Conservation (phyloP, 768 basidiomycete species). For the Phlebiopsis flavidoalba region DNA sequence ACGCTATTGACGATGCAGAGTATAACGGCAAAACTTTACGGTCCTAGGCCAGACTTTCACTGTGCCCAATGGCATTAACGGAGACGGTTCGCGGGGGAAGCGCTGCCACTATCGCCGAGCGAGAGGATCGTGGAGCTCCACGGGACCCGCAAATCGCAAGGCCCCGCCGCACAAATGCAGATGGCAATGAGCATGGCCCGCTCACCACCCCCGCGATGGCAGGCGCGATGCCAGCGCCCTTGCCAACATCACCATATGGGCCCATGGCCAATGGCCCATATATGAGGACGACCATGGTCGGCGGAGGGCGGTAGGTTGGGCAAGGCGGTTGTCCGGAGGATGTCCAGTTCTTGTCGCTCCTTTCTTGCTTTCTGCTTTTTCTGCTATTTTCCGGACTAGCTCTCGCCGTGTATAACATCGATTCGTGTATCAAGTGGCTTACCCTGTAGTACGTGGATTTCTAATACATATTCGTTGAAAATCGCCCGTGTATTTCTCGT, state of each 20-base stretch:
- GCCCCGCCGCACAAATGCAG: slow-evolving; percentile 45
- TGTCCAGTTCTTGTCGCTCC: slow-evolving; percentile 7
- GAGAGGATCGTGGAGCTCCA: slow-evolving; percentile 58
- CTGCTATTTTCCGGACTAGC: not conserved
- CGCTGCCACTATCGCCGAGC: slow-evolving; percentile 70
- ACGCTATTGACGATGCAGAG: slow-evolving; percentile 78
- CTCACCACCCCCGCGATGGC: slow-evolving; percentile 37
- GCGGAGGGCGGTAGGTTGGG: slow-evolving; percentile 21
- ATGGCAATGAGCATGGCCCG: slow-evolving; percentile 43
- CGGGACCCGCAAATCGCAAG: slow-evolving; percentile 38
- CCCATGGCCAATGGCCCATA: slow-evolving; percentile 61
- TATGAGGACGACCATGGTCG: slow-evolving; percentile 52
- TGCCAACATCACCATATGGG: slow-evolving; percentile 53
- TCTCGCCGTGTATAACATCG: slow-evolving; percentile 6
- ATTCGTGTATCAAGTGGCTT: slow-evolving; percentile 8
- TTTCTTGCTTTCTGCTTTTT: slow-evolving; percentile 8
- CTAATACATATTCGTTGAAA: not conserved
- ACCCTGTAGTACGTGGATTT: not conserved
- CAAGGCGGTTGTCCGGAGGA: not conserved
- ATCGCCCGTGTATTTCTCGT: not conserved
- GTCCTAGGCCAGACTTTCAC: slow-evolving; percentile 78
- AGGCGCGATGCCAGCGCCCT: slow-evolving; percentile 36
- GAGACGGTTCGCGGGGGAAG: slow-evolving; percentile 66
- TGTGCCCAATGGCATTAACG: slow-evolving; percentile 55
- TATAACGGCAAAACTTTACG: slow-evolving; percentile 82